Evolutionary conservation across 768 basidiomycete genomes (phyloP).

Genomic region (Naganishia vishniacii): DNA sequence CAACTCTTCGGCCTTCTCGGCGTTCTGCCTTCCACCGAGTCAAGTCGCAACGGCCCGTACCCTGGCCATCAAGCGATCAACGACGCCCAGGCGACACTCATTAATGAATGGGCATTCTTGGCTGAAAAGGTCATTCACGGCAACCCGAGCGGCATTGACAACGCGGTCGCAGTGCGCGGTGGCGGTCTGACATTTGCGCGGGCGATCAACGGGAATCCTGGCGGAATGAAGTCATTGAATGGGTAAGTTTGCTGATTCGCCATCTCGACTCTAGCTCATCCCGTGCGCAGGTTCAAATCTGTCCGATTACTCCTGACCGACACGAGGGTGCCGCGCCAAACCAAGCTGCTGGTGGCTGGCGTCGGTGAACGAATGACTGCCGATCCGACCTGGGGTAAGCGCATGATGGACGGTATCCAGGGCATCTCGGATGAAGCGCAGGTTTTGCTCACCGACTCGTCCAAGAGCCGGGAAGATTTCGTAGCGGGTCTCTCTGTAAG

Average conservation of each 20-base stretch:
- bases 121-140: slow-evolving; percentile 95
- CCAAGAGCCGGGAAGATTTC: slow-evolving; percentile 50
- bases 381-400: slow-evolving; percentile 80
- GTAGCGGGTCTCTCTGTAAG: slow-evolving; percentile 67
- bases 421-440: slow-evolving; percentile 76
- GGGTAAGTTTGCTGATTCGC: slow-evolving; percentile 58
- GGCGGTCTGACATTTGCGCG: slow-evolving; percentile 87
- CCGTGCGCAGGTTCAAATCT: slow-evolving; percentile 70
- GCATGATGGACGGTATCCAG: slow-evolving; percentile 74
- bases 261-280: not conserved
- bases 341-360: slow-evolving; percentile 87
- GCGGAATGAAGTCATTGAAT: slow-evolving; percentile 76
- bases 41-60: slow-evolving; percentile 40
- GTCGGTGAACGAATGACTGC: slow-evolving; percentile 56
- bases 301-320: slow-evolving; percentile 85
- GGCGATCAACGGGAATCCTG: slow-evolving; percentile 65
- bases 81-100: slow-evolving; percentile 61
- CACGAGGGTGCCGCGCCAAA: slow-evolving; percentile 86
- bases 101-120: slow-evolving; percentile 90
- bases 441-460: slow-evolving; percentile 64
- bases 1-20: slow-evolving; percentile 67
- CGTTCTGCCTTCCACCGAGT: no score
- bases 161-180: slow-evolving; percentile 85
- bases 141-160: slow-evolving; percentile 95
- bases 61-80: slow-evolving; percentile 53